Conservation (phyloP, 805 yeast species). For the Nakazawaea holstii region DNA sequence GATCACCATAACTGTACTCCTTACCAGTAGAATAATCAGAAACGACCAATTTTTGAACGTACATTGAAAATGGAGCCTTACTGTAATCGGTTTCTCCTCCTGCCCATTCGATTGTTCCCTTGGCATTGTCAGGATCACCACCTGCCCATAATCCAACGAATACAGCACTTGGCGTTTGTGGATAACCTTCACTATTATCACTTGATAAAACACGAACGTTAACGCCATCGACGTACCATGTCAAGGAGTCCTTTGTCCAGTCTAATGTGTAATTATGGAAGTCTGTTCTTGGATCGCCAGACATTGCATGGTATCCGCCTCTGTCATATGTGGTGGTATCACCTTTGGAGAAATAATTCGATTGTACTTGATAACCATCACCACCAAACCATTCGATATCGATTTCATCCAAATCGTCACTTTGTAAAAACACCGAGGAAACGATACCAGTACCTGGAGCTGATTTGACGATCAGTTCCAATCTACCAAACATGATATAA, state of each 20-base stretch:
- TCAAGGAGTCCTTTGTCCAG: constrained; percentile 55
- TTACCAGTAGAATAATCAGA: constrained; percentile 65
- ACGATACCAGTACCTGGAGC: constrained; percentile 78
- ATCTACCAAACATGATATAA: constrained; percentile 85
- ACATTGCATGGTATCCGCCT: constrained; percentile 63
- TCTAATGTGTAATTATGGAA: constrained; percentile 69
- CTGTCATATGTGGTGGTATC: constrained; percentile 71
- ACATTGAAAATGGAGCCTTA: constrained; percentile 65
- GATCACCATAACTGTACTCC: constrained; percentile 49
- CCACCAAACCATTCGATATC: constrained; percentile 88
- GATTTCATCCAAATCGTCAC: constrained; percentile 85
- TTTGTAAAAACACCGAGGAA: constrained; percentile 74
- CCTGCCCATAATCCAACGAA: constrained; percentile 77
- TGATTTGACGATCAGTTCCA: constrained; percentile 66
- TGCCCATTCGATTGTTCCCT: constrained; percentile 79
- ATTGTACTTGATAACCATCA: constrained; percentile 67
- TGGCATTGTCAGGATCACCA: constrained; percentile 60
- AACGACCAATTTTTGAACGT: constrained; percentile 52
- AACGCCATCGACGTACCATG: constrained; percentile 60
- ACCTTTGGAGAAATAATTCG: constrained; percentile 81
- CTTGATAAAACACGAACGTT: constrained; percentile 54
- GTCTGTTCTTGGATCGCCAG: constrained; percentile 35
- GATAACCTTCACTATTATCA: constrained; percentile 62
- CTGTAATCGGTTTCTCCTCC: constrained; percentile 70
- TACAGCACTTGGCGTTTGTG: constrained; percentile 81